Evolutionary conservation across 495 filamentous ascomycete species (phyloP).

Genomic region (Neurospora pannonica): DNA sequence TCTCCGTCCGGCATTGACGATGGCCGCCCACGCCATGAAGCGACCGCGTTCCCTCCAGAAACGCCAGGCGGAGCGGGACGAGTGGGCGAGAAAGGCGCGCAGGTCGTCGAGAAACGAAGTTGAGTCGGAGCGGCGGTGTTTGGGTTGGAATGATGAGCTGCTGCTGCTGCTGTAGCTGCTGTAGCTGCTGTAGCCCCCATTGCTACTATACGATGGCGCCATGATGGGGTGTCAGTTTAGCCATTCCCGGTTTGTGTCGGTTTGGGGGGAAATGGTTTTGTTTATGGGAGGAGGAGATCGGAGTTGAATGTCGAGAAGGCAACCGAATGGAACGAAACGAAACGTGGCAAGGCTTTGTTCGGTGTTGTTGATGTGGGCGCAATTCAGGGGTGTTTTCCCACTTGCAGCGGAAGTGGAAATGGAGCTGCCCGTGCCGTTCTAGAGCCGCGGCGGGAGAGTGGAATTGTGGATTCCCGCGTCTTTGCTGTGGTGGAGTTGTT

Average conservation of each 20-base stretch:
- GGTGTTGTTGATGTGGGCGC: neutral
- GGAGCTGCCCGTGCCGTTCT: neutral
- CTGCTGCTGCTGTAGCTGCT: slow-evolving; percentile 1
- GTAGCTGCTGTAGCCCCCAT: slow-evolving; percentile 5
- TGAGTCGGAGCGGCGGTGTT: slow-evolving; percentile 12
- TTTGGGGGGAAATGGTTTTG: neutral
- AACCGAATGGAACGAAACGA: neutral
- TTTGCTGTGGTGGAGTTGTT: neutral
- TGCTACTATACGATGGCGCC: slow-evolving; percentile 18
- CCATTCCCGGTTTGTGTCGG: slow-evolving; percentile 12
- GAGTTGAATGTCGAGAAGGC: neutral
- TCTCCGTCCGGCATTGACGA: slow-evolving; percentile 19
- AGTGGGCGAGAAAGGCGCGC: slow-evolving; percentile 16
- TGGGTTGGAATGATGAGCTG: slow-evolving; percentile 1
- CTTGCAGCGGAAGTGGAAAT: neutral
- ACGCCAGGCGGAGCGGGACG: slow-evolving; percentile 22
- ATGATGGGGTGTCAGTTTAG: slow-evolving; percentile 11
- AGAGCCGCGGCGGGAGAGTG: neutral
- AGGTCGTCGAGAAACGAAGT: slow-evolving; percentile 22
- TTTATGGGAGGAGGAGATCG: too few relatives aligned
- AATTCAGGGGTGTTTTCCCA: neutral
- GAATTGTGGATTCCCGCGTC: neutral
- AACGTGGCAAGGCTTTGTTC: neutral
- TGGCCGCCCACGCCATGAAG: slow-evolving; percentile 17
- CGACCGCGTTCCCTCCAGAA: slow-evolving; percentile 31